Conservation (phyloP, 2,329 filamentous ascomycete genomes). For the Didymella arachidicola region DNA sequence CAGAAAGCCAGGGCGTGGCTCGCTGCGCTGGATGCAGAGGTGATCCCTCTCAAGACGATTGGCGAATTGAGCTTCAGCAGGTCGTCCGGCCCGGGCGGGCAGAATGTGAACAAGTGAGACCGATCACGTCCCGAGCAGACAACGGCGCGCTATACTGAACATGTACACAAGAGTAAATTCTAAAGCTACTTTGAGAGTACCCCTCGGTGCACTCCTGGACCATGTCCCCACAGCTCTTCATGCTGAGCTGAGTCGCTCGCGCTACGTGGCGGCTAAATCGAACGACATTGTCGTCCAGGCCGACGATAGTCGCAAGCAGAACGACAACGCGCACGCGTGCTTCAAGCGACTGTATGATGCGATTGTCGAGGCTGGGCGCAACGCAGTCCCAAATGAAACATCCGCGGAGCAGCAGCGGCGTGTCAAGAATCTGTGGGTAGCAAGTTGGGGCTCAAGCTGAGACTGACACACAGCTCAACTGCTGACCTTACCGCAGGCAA, state of each 20-base stretch:
- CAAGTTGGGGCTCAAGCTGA: slow-evolving; percentile 15
- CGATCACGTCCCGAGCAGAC: slow-evolving; percentile 24
- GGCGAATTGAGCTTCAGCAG: slow-evolving; percentile 68
- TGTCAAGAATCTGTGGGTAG: slow-evolving; percentile 62
- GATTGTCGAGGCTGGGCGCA: slow-evolving; percentile 60
- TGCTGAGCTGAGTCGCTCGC: slow-evolving; percentile 59
- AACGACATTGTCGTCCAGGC: slow-evolving; percentile 67
- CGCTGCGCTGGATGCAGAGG: slow-evolving; percentile 59
- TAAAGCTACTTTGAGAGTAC: slow-evolving; percentile 69
- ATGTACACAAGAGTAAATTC: slow-evolving; percentile 65
- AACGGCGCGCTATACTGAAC: slow-evolving; percentile 49
- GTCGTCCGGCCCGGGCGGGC: slow-evolving; percentile 70
- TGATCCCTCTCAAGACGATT: slow-evolving; percentile 62
- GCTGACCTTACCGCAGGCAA: slow-evolving; percentile 54
- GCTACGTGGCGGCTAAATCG: slow-evolving; percentile 63
- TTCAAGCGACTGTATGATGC: slow-evolving; percentile 65
- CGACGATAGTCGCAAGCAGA: slow-evolving; percentile 69
- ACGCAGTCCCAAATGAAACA: slow-evolving; percentile 67
- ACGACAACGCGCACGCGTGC: slow-evolving; percentile 66
- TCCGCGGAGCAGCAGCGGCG: slow-evolving; percentile 62
- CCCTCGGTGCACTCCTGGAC: slow-evolving; percentile 60
- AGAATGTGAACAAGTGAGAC: slow-evolving; percentile 72
- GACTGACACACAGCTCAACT: slow-evolving; percentile 13
- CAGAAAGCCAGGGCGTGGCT: slow-evolving; percentile 65
- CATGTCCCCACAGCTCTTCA: slow-evolving; percentile 64